Conservation (phyloP, 495 filamentous ascomycete species). For the Penicillium atrosanguineum region DNA sequence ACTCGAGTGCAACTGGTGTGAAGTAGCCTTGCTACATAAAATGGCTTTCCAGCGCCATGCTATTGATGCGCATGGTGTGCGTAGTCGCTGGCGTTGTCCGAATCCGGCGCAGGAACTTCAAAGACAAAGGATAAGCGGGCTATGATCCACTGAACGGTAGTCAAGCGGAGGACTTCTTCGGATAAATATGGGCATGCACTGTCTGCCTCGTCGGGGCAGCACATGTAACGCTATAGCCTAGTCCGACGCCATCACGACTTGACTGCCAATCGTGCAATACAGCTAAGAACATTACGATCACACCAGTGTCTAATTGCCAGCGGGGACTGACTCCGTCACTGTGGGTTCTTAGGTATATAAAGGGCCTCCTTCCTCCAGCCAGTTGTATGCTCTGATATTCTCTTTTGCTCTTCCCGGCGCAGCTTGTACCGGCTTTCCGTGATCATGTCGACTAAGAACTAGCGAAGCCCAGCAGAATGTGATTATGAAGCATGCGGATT, state of each 20-base stretch:
- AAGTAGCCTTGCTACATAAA: constrained; percentile 13
- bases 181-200: constrained; percentile 1
- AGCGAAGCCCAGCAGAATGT: constrained; percentile 40
- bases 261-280: neutral
- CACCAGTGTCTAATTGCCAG: neutral
- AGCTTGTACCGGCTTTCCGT: neutral
- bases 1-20: constrained; percentile 14
- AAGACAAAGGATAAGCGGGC: constrained; percentile 3
- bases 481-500: constrained; percentile 34
- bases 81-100: constrained; percentile 11
- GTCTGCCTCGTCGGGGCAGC: neutral
- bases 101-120: constrained; percentile 7
- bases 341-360: constrained; percentile 4
- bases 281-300: no score
- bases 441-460: constrained; percentile 4
- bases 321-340: neutral
- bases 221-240: constrained; percentile 2
- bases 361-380: constrained; percentile 3
- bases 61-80: constrained; percentile 12
- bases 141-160: neutral
- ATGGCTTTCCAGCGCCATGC: constrained; percentile 17
- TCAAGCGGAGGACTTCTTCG: neutral
- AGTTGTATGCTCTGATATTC: constrained; percentile 8
- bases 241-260: neutral
- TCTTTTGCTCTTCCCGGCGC: constrained; percentile 3